Conservation (phyloP, 2,329 filamentous ascomycete genomes). For the Sordariomycetes sp. region DNA sequence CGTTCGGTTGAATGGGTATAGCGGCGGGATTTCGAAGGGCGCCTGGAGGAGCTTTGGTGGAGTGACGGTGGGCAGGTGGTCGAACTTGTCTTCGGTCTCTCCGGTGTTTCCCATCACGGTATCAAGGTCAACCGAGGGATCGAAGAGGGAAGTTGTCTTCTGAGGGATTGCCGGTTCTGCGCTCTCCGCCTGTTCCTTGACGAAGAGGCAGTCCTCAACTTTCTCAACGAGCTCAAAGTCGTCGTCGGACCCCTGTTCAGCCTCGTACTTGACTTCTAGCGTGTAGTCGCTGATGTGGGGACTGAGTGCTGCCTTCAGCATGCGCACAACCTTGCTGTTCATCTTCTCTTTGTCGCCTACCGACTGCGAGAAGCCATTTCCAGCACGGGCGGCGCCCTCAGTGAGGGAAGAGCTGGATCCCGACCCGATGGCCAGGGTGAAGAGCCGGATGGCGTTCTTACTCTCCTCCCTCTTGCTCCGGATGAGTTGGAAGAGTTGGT, state of each 20-base stretch:
- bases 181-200: constrained; percentile 17
- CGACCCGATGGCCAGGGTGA: constrained; percentile 42
- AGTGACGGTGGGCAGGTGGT: constrained; percentile 39
- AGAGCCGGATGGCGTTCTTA: constrained; percentile 35
- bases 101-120: constrained; percentile 16
- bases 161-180: constrained; percentile 12
- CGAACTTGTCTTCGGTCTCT: constrained; percentile 23
- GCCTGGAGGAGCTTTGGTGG: constrained; percentile 52
- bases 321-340: constrained; percentile 58
- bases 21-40: constrained; percentile 49
- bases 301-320: constrained; percentile 61
- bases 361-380: constrained; percentile 49
- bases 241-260: constrained; percentile 19
- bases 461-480: constrained; percentile 25
- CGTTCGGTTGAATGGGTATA: constrained; percentile 58
- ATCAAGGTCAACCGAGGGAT: constrained; percentile 32
- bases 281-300: constrained; percentile 56
- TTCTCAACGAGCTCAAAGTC: constrained; percentile 55
- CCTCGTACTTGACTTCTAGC: constrained; percentile 50
- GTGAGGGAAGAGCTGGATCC: constrained; percentile 40
- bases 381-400: constrained; percentile 41
- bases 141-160: constrained; percentile 49
- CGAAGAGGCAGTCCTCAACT: constrained; percentile 34
- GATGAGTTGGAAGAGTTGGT: constrained; percentile 31
- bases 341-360: constrained; percentile 55